Evolutionary conservation across 192 early-diverging fungal species (phyloP), one percentile per base, ranked within the genome.

Genomic region (Spinellus fusiger): DNA sequence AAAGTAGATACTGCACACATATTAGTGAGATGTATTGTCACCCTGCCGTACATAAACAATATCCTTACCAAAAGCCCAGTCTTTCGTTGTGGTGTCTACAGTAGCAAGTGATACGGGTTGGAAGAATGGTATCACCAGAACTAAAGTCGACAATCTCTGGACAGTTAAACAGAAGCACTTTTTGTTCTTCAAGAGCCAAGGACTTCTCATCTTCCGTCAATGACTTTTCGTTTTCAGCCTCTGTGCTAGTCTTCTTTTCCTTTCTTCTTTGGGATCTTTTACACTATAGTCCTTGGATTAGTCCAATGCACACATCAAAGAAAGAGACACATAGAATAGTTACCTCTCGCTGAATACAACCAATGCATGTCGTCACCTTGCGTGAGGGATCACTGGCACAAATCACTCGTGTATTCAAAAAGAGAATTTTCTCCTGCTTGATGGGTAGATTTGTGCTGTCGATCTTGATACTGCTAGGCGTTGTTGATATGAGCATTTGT

Each of bases 81-180:
- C 93, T 94, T 63, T 98, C 95, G 68, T 83, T 80, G 65, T 96
- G 94, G 62, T 98, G 95, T 13, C 95, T 79, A 71, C 94, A 96
- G 65, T 98, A 98, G 77, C 95, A 98, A 12, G 95, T 96, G 53
- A 98, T 93, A 47, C 95, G 84, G 13, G 92, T 91, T 16, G 95
- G 94, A 35, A 98, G 74, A 57, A 92, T 85, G 0, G 87, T 85
- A 69, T 95, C 93, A 49, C 95, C 95, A 54, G 86, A 85, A 70
- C 80, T 85, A 57, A 98, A 94, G 65, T 96, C 93, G 31, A 94
- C 83, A 49, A 93, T 72, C 25, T 90, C 88, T 57, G 77, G 80
- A 74, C 90, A 92, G 72, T 95, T 96, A 69, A 96, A 96, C n/a
- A 96, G 82, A 1, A 96, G 66, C 31, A 93, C 87, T 53, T 90